Evolutionary conservation across 176 grass and related monocot species (phyloP), one percentile per base, ranked within the genome.

Genomic region (Eleusine indica): DNA sequence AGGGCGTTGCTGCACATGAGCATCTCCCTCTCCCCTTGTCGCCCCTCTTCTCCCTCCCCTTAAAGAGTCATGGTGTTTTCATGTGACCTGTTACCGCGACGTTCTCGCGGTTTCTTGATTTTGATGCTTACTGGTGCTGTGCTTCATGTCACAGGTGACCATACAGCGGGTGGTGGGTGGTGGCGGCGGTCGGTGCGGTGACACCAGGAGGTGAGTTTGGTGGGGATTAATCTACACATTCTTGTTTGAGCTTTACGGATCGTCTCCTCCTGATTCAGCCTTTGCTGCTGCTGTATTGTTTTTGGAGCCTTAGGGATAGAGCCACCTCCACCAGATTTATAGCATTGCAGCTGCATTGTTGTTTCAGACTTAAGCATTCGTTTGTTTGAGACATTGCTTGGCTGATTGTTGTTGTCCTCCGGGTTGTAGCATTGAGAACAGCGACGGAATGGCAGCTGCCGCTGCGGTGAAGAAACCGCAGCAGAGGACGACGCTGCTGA

Each of bases 1-100:
- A 91, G 87, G 71, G 81, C 93, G 62, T 73, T 89, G 68, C 87
- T 99, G 78, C 93, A 99, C 92, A 93, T 96, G 85, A 96, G 93
- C 80, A 79, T 87, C 75, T 21, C 79, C 78, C 40, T 58, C 79
- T 58, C 49, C 37, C 86, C 25, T 25, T 71, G 8, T 46, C 44
- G 1, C 44, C 19, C 13, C 15, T 38, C 6, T 8, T 6, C 75
- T 16, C 29, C 53, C 32, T 15, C 62, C 79, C 74, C 74, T 74
- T 86, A 86, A 90, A 90, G 82, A 66, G 68, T 53, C 25, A 41
- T 64, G 79, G 60, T 30, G 74, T 69, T 83, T 86, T 83, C 79
- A 57, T 86, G 84, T 90, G 88, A 86, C 84, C 83, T 83, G 56
- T 88, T 72, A 89, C 84, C 67, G 86, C 91, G 78, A 90, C 74